Base-by-base conservation (phyloP, 2,329 filamentous ascomycete genomes). In the Chalara sp. region DNA sequence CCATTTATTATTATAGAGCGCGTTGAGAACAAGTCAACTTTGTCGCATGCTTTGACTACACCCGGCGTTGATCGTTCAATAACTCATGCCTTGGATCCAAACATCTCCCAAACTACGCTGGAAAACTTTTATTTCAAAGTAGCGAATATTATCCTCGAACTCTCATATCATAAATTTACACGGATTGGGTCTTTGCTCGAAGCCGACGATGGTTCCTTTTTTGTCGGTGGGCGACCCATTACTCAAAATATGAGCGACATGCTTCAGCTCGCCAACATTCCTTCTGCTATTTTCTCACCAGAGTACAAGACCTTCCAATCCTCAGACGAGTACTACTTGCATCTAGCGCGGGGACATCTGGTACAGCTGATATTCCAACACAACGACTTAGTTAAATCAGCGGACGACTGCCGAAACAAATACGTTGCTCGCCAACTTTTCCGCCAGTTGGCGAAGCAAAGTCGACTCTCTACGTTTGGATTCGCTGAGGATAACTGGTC, bases 281-380 rank as follows among this genome's bases (percentile, higher is more conserved):
- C 50, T 11, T 33, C 40, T 41, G n/a, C 12, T 10, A 32, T 49
- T 31, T 37, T 54, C 40, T 35, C 41, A 5, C 30, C 49, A 10
- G 29, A 49, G 28, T 28, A 43, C 42, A 52, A 53, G 30, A 53
- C 39, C 10, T 54, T 50, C 21, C 30, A 33, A 10, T 47, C 53
- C 29, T 29, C 53, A 10, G 28, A 42, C 28, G 44, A 48, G n/a
- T 56, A 43, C 44, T 54, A 56, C 13, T 29, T 39, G 6, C 40
- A 45, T 13, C 28, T 57, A 32, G 55, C 55, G 43, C 47, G 54
- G 32, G 56, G 47, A n/a, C 67, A 76, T 41, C 57, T 76, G 6
- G 58, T 58, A 13, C 70, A 74, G 37, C 51, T 72, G 4, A 48
- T 62, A 6, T 70, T 70, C 48, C 69, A 74, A 55, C 67, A 64